phyloP scores from a whole-genome alignment of 805 yeast genomes.

The Ogataea trehalophila region DNA sequence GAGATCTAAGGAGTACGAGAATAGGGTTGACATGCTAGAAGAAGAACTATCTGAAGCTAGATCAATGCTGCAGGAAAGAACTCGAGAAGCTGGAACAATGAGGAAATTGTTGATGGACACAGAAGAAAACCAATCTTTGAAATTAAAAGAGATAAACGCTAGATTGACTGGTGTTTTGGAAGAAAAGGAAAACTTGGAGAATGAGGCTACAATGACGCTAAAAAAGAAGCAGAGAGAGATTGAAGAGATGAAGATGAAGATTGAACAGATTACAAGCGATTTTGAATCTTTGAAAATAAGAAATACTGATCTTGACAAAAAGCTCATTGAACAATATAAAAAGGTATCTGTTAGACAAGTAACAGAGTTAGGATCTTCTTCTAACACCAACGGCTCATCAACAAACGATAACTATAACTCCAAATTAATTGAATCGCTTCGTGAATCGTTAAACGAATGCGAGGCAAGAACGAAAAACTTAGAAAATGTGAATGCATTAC shows the following conservation, averaged over 20 bases:
- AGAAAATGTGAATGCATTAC: constrained; percentile 47
- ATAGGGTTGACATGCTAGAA: constrained; percentile 60
- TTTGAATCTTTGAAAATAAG: constrained; percentile 8
- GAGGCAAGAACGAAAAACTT: constrained; percentile 50
- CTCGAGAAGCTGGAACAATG: constrained; percentile 71
- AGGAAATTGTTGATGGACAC: constrained; percentile 63
- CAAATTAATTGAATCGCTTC: constrained; percentile 37
- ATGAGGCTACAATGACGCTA: constrained; percentile 42
- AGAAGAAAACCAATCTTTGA: constrained; percentile 51
- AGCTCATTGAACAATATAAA: constrained; percentile 4
- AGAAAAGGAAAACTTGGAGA: constrained; percentile 58
- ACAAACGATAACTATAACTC: constrained; percentile 5
- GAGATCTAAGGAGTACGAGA: constrained; percentile 60
- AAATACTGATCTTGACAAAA: constrained; percentile 6
- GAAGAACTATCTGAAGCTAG: constrained; percentile 80
- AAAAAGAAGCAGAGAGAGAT: constrained; percentile 60
- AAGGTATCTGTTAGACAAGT: background rate
- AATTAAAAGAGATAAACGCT: constrained; percentile 50
- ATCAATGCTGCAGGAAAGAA: constrained; percentile 69
- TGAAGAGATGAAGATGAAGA: constrained; percentile 51
- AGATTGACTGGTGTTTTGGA: constrained; percentile 49
- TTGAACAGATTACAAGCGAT: constrained; percentile 31
- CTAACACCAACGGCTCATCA: background rate
- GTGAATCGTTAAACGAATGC: constrained; percentile 47
- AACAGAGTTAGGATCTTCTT: background rate